A percentile compares a stretch with the other conserved stretches of the same genome.
These are phyloP conservation scores for Colletotrichum sp. DNA, from an alignment of 2,329 filamentous ascomycete genomes.

Conservation along the genomic window DNA sequence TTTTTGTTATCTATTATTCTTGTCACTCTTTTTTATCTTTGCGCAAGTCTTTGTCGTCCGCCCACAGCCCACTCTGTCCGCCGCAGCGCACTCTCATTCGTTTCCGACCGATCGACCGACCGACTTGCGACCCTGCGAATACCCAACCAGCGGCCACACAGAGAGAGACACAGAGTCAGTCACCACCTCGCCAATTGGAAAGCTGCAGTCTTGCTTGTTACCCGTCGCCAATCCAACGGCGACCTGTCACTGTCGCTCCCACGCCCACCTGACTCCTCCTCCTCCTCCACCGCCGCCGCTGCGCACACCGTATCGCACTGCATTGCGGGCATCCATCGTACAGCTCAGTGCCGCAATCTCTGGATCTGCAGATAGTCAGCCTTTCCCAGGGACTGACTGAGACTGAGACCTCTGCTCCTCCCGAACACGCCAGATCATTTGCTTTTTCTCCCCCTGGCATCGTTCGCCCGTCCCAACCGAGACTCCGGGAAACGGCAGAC, in stretches of 20 bases:
- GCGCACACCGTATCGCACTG: neutral
- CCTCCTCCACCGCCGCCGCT: neutral
- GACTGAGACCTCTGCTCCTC: conserved; percentile 7
- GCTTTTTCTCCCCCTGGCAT: conserved; percentile 19
- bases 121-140: conserved; percentile 21
- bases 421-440: conserved; percentile 18
- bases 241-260: neutral
- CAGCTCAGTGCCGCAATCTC: neutral
- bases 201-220: neutral
- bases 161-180: neutral
- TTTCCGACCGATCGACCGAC: conserved; percentile 11
- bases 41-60: conserved; percentile 6
- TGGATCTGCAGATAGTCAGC: neutral
- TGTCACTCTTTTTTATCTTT: neutral
- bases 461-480: neutral
- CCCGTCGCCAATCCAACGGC: neutral
- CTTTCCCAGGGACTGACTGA: neutral
- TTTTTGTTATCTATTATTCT: neutral
- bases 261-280: neutral
- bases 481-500: conserved; percentile 19
- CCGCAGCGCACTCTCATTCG: neutral
- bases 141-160: neutral
- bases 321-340: neutral
- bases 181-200: neutral
- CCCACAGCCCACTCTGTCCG: neutral